phyloP scores from a whole-genome alignment of 805 yeast species.

The Saccharomyces paradoxus region DNA sequence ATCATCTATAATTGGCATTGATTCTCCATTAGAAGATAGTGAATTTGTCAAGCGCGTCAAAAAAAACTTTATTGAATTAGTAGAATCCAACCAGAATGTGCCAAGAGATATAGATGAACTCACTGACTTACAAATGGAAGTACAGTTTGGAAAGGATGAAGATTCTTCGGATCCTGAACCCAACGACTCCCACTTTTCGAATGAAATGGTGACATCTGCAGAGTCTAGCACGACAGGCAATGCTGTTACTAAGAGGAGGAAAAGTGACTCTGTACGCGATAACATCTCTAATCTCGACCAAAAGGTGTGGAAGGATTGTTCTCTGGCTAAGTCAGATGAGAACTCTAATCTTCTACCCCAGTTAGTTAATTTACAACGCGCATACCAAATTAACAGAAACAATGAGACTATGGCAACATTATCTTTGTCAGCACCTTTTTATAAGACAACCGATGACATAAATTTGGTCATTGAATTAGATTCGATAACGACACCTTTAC shows the following conservation, averaged over 20 bases:
- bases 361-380: slow-evolving; percentile 26
- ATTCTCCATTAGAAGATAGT: slow-evolving; percentile 3
- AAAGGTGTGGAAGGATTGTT: neutral
- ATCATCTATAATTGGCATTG: slow-evolving; percentile 20
- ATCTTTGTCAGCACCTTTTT: slow-evolving; percentile 34
- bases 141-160: slow-evolving; percentile 16
- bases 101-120: slow-evolving; percentile 24
- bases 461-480: slow-evolving; percentile 33
- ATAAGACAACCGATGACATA: slow-evolving; percentile 40
- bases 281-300: slow-evolving; percentile 9
- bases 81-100: slow-evolving; percentile 13
- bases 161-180: slow-evolving; percentile 3
- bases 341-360: slow-evolving; percentile 12
- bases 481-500: slow-evolving; percentile 13
- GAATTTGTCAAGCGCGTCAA: slow-evolving; percentile 10
- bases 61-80: slow-evolving; percentile 17
- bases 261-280: slow-evolving; percentile 3
- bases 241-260: neutral
- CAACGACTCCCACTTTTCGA: neutral
- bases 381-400: slow-evolving; percentile 36
- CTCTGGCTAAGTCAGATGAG: neutral
- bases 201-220: neutral
- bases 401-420: slow-evolving; percentile 36
- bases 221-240: neutral
- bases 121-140: slow-evolving; percentile 20